phyloP scores from a whole-genome alignment of 2,329 filamentous ascomycete species.

The Aspergillus viridinutans region DNA sequence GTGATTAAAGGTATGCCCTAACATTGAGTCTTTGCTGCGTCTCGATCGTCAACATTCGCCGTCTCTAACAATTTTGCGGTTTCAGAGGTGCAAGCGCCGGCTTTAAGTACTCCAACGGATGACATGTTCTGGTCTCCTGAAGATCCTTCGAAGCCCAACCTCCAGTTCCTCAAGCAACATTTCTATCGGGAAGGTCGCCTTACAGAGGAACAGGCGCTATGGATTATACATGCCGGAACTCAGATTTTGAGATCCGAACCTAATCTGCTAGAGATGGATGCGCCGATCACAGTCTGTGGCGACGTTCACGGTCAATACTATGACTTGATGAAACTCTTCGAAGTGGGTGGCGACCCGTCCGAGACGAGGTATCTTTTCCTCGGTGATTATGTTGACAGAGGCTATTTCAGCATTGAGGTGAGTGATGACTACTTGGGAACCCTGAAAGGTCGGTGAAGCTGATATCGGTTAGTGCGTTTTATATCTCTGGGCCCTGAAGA shows the following conservation, averaged over 20 bases:
- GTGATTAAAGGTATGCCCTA: slow-evolving; percentile 85
- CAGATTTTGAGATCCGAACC: slow-evolving; percentile 85
- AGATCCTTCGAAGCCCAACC: slow-evolving; percentile 81
- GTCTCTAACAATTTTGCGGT: slow-evolving; percentile 16
- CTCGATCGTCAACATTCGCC: neutral
- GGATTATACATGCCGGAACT: slow-evolving; percentile 84
- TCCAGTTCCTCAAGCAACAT: slow-evolving; percentile 94
- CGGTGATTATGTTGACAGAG: slow-evolving; percentile 95
- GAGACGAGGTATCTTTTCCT: slow-evolving; percentile 97
- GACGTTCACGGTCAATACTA: slow-evolving; percentile 99
- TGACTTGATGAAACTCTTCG: slow-evolving; percentile 98
- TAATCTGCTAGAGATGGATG: slow-evolving; percentile 98
- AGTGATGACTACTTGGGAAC: slow-evolving; percentile 12
- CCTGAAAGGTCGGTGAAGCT: neutral
- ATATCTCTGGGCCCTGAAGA: slow-evolving; percentile 97
- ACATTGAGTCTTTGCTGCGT: neutral
- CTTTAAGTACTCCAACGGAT: slow-evolving; percentile 85
- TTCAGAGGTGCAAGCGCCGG: slow-evolving; percentile 93
- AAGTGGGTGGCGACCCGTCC: slow-evolving; percentile 92
- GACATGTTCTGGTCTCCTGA: slow-evolving; percentile 91
- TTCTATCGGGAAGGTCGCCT: slow-evolving; percentile 96
- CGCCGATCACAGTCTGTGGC: slow-evolving; percentile 96
- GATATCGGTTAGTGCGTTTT: slow-evolving; percentile 67
- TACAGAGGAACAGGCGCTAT: slow-evolving; percentile 95
- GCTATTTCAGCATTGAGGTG: slow-evolving; percentile 96